Evolutionary conservation across 371 early-diverging fungal genomes (phyloP), one percentile per base, ranked within the genome.

Genomic region (Zychaea mexicana): DNA sequence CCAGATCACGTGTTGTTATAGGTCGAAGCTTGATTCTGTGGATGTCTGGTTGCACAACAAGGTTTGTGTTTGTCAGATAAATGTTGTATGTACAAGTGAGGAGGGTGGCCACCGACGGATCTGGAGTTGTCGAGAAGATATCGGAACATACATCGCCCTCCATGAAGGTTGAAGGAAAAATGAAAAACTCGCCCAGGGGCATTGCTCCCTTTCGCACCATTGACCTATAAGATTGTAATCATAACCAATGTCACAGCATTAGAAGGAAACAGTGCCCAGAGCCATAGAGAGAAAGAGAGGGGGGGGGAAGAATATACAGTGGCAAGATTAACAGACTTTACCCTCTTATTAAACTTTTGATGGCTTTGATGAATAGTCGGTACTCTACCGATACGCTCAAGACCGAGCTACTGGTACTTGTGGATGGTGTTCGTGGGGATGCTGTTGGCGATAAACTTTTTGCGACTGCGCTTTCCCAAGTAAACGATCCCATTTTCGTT

Each of bases 101-200:
- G n/a, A 65, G 53, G 15, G 52, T 32, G 32, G 33, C 24, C n/a
- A 42, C 59, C 10, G 65, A 57, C 47, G 17, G 27, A 17, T 17
- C 55, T 10, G 36, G 57, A 21, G 60, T 13, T 28, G 46, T 31
- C n/a, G 46, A 28, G 3, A 56, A 45, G 22, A 54, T 38, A 21
- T 55, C 38, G 33, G 17, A 12, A 2, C 22, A 55, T 15, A 33
- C 49, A 49, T 63, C 56, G n/a, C 9, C 19, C 3, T 46, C 19
- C 28, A 47, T 55, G 22, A 32, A 63, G 17, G 39, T 28, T 17
- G 47, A 32, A 21, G 73, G 72, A 53, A 68, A 75, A 9, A 80
- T 57, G 38, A 73, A 80, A 56, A 75, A 80, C 15, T 81, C 81
- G 19, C 81, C 81, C 36, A 81, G 52, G 28, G 81, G 78, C 19